Conservation (phyloP, 306 rosid species). For the Corylus avellana region DNA sequence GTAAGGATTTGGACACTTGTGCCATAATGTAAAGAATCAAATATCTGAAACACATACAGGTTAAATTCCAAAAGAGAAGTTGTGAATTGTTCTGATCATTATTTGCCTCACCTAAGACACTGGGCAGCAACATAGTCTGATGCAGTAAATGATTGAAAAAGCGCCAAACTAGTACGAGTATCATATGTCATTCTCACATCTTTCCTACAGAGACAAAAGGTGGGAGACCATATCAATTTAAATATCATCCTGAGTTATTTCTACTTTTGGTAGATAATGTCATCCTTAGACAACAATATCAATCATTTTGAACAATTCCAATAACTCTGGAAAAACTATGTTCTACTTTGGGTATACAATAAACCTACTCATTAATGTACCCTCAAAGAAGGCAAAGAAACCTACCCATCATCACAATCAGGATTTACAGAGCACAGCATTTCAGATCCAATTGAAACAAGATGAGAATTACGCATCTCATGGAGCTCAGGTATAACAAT, state of each 20-base stretch:
- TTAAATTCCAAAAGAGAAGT: background rate
- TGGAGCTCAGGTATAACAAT: constrained; percentile 81
- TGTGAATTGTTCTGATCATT: constrained; percentile 13
- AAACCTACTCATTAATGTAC: constrained; percentile 21
- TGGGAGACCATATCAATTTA: constrained; percentile 11
- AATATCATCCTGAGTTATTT: background rate
- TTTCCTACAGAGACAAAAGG: constrained; percentile 48
- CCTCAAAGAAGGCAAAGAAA: constrained; percentile 14
- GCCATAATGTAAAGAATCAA: background rate
- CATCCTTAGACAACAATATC: constrained; percentile 15
- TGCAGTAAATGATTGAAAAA: constrained; percentile 78
- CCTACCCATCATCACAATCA: constrained; percentile 78
- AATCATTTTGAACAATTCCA: constrained; percentile 14
- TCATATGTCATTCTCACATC: constrained; percentile 59
- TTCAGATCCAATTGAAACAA: constrained; percentile 90
- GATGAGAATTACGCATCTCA: constrained; percentile 80
- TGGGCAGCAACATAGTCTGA: constrained; percentile 87
- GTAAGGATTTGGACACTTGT: background rate
- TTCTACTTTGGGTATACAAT: constrained; percentile 23
- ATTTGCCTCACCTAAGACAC: constrained; percentile 65
- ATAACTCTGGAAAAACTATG: constrained; percentile 3
- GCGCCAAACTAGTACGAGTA: constrained; percentile 78
- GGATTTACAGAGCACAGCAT: constrained; percentile 56
- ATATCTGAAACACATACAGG: background rate
- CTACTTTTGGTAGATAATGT: background rate